Base-by-base conservation (phyloP, 345 rosid species). In the Citrus medica region DNA sequence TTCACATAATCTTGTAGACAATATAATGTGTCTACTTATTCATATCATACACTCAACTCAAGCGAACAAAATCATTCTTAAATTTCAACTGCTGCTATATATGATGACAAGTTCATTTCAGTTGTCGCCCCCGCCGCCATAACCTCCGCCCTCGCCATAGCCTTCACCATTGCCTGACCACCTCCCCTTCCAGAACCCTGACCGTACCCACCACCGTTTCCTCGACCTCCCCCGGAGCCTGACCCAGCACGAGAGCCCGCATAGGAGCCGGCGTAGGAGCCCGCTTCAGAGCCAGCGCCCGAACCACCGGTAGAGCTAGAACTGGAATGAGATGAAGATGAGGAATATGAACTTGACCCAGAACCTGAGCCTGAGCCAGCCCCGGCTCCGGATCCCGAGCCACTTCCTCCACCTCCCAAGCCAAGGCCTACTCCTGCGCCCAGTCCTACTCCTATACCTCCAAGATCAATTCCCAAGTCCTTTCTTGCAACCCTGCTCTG, bases 401-500 rank as follows among this genome's bases (percentile, higher is more conserved):
- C 89, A 25, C 83, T 30, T 27, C 89, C 90, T 21, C 85, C 86
- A 3, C 86, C 85, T 19, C 86, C 86, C 25, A 82, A 17, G 21
- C 90, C 88, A 25, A 82, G 72, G 19, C 90, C 90, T 2, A 85
- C 6, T 19, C 88, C 88, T 46, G 83, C 81, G 35, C 87, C 89
- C 13, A 81, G 7, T 17, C 90, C 90, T 22, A 85, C n/a, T 62
- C 88, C 87, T 24, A 89, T 46, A 24, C 89, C 87, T 16, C 86
- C 91, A 40, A 85, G 86, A 78, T 86, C 90, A 30, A 84, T 35
- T 10, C 92, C 90, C 28, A 87, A 80, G 79, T 88, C 91, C 84
- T 89, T 88, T 55, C 91, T 79, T 9, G 86, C 88, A 33, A 76
- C 82, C 27, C 91, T 77, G 76, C 87, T 73, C 64, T 87, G 88